Base-by-base conservation (phyloP, 2,329 filamentous ascomycete genomes). In the Epichloe coenophiala region DNA sequence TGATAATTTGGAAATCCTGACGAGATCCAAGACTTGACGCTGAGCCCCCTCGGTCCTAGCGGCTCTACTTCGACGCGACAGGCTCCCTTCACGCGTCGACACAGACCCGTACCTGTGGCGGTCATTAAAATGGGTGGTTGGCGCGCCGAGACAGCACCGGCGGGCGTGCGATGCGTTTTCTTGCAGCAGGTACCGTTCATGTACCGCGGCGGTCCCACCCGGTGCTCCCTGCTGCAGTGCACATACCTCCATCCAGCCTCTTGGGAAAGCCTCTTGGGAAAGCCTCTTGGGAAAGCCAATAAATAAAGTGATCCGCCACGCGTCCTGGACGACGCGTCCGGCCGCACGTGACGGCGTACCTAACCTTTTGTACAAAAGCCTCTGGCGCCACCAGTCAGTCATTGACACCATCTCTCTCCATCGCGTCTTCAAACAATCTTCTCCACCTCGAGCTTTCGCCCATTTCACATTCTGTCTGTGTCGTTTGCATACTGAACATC, bases 301-400 rank as follows among this genome's bases (percentile, higher is more conserved):
- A 13, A 37, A 9, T 47, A 57, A 58, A 60, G 56, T 60, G 62
- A 54, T 50, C 57, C 56, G 56, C 54, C 51, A 35, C 21, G 48
- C 36, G 45, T 41, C 19, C 33, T 47, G 53, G 60, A 66, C n/a
- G n/a, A n/a, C 65, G 65, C 65, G 65, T 65, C 57, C 35, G 36
- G 37, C 44, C 52, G 53, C 67, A 69, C 67, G 67, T 69, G 67
- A 69, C 58, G 58, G 56, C 64, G 61, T 59, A 61, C 61, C 57
- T 52, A 55, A 9, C 3, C 52, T 50, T 55, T 58, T 60, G 55
- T 67, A 69, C 66, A 69, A 69, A 69, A 69, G 60, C 60, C 60
- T 65, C 60, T 54, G 56, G 58, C 57, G 64, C 60, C 57, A 60
- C 60, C 61, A 51, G 50, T 53, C 11, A 48, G 23, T 41, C 49